Conservation (phyloP, 2,329 filamentous ascomycete species). For the Xylaria hypoxylon region DNA sequence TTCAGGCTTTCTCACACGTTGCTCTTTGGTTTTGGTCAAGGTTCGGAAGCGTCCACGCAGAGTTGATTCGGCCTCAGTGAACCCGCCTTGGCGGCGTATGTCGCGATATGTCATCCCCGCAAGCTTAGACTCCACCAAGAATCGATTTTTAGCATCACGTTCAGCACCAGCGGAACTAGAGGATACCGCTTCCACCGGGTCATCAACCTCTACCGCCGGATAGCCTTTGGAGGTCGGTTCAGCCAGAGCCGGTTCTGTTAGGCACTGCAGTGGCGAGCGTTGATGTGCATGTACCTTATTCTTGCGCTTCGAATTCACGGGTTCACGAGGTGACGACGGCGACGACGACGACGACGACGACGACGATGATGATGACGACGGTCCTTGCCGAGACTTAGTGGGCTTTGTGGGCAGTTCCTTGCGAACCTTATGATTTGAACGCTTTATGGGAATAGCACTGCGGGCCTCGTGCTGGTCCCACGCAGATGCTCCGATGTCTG, state of each 20-base stretch:
- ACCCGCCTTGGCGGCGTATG: slow-evolving; percentile 67
- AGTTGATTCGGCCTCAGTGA: slow-evolving; percentile 76
- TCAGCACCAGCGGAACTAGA: slow-evolving; percentile 31
- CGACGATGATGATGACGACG: slow-evolving; percentile 15
- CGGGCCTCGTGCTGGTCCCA: slow-evolving; percentile 37
- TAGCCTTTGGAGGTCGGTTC: slow-evolving; percentile 28
- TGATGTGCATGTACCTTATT: slow-evolving; percentile 18
- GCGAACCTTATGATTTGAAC: slow-evolving; percentile 39
- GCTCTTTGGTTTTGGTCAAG: slow-evolving; percentile 71
- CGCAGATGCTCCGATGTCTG: slow-evolving; percentile 37
- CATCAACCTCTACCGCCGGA: slow-evolving; percentile 7
- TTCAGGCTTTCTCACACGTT: slow-evolving; percentile 72
- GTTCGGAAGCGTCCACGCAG: slow-evolving; percentile 75
- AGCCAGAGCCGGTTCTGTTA: slow-evolving; percentile 18
- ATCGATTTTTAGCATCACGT: slow-evolving; percentile 57
- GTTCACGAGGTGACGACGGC: slow-evolving; percentile 13
- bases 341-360: slow-evolving; percentile 18
- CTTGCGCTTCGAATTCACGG: slow-evolving; percentile 35
- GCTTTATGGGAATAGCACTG: slow-evolving; percentile 31
- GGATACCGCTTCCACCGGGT: neutral
- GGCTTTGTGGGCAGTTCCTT: slow-evolving; percentile 47
- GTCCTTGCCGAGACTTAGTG: slow-evolving; percentile 33
- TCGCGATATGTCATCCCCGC: slow-evolving; percentile 73
- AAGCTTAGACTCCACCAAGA: slow-evolving; percentile 65
- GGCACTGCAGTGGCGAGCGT: slow-evolving; percentile 25